Evolutionary conservation across 129 eudicot genomes (phyloP).

Genomic region (Gnaphalium uliginosum): DNA sequence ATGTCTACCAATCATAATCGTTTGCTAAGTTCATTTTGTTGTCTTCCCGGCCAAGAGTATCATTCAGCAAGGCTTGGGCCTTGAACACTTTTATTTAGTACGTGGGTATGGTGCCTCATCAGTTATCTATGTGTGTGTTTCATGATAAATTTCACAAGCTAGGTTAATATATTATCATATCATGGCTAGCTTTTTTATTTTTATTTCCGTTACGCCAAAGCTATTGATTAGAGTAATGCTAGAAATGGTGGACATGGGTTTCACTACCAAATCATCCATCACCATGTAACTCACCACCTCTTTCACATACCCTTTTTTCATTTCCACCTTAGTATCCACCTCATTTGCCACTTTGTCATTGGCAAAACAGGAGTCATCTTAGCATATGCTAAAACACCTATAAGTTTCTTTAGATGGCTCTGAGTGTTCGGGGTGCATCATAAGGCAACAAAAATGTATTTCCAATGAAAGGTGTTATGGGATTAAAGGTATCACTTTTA

Average conservation of each 20-base stretch:
- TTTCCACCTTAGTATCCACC: not conserved
- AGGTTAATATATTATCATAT: too few species aligned
- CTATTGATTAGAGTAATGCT: not conserved
- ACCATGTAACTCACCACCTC: not conserved
- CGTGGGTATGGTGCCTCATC: too few species aligned
- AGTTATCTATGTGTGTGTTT: too few species aligned
- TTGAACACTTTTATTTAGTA: too few species aligned
- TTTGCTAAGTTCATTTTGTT: too few species aligned
- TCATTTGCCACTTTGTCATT: not conserved
- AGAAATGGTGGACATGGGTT: constrained; percentile 4
- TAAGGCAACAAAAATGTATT: not conserved
- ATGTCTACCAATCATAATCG: too few species aligned
- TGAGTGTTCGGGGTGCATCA: not conserved
- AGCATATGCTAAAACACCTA: not conserved
- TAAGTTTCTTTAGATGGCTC: not conserved
- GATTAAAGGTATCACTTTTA: not conserved
- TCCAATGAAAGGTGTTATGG: not conserved
- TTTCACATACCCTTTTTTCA: not conserved
- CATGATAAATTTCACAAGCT: too few species aligned
- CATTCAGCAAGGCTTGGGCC: too few species aligned
- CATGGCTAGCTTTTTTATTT: too few species aligned
- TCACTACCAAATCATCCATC: constrained; percentile 17
- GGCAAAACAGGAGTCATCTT: not conserved
- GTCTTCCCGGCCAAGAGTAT: too few species aligned
- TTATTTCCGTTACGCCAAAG: not conserved